These are phyloP conservation scores for Butyriboletus loyo DNA, from an alignment of 768 basidiomycete genomes.

Conservation along the genomic window DNA sequence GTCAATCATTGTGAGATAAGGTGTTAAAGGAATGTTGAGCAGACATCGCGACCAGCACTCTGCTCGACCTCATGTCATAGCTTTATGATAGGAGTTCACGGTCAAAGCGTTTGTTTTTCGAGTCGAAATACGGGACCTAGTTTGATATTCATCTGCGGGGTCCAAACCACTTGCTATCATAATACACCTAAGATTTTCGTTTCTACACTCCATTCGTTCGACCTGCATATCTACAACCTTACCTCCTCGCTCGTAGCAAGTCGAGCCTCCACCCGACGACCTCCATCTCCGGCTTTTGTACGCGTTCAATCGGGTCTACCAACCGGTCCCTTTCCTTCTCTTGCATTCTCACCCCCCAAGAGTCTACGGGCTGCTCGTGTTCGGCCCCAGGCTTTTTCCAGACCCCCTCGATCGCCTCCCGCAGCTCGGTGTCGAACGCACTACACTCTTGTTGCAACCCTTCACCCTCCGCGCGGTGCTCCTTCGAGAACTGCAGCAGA, in stretches of 20 bases:
- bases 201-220: background rate
- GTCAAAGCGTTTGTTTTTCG: background rate
- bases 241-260: conserved; percentile 16
- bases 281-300: conserved; percentile 45
- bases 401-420: conserved; percentile 56
- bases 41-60: too few relatives aligned
- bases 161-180: background rate
- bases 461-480: conserved; percentile 65
- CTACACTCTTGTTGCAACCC: conserved; percentile 59
- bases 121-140: background rate
- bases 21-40: background rate
- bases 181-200: background rate
- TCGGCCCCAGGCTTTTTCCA: conserved; percentile 48
- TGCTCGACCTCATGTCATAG: too few relatives aligned
- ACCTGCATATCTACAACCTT: background rate
- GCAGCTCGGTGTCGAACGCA: conserved; percentile 56
- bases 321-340: conserved; percentile 47
- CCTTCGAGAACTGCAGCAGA: conserved; percentile 63
- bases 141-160: background rate
- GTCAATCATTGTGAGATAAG: background rate
- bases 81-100: too few relatives aligned
- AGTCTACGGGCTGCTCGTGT: conserved; percentile 34
- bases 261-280: conserved; percentile 21
- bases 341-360: conserved; percentile 54
- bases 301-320: conserved; percentile 49